Base-by-base conservation (phyloP, 2,329 filamentous ascomycete genomes). In the Ploettnerulaceae sp. region DNA sequence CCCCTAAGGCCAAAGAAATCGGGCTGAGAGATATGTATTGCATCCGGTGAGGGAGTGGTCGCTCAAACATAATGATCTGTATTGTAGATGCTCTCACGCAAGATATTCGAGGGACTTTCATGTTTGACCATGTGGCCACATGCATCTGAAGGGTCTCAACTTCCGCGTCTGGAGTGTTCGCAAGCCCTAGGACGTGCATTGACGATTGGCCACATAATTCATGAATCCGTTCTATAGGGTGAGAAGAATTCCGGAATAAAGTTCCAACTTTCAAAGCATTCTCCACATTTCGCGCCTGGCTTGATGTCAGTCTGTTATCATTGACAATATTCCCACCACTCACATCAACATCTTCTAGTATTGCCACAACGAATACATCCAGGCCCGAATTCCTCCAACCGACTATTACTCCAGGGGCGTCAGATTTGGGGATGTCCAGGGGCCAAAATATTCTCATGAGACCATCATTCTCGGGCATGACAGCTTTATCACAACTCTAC, bases 401-500 rank as follows among this genome's bases (percentile, higher is more conserved):
- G 36, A 98, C 86, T 55, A 98, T 81, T 51, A 96, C 86, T 34
- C 91, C 93, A 32, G 88, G 80, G 47, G 79, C 74, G 57, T 81
- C 78, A 45, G 83, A 86, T 66, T 75, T 77, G 45, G 79, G 76
- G 62, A 88, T 81, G 70, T 95, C 90, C 62, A 86, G 86, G 61
- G 93, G 94, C 93, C 93, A 98, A 73, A 98, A 97, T 72, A 98
- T 83, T 74, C 93, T 89, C 83, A 97, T 89, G 73, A 97, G 75
- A 63, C 87, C 90, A 87, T 93, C 79, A 75, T 81, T 75, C 71
- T 79, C 78, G 72, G 78, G 72, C 79, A 83, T 83, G 75, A 74
- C 77, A 70, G 64, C 63, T 53, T 58, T 51, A 33, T 39, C 25
- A 18, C 29, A 4, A 18, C 22, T 21, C 9, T 11, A 24, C 26